These are phyloP conservation scores for Xerocomellus dryophilus DNA, from an alignment of 768 basidiomycete genomes.

Conservation along the genomic window DNA sequence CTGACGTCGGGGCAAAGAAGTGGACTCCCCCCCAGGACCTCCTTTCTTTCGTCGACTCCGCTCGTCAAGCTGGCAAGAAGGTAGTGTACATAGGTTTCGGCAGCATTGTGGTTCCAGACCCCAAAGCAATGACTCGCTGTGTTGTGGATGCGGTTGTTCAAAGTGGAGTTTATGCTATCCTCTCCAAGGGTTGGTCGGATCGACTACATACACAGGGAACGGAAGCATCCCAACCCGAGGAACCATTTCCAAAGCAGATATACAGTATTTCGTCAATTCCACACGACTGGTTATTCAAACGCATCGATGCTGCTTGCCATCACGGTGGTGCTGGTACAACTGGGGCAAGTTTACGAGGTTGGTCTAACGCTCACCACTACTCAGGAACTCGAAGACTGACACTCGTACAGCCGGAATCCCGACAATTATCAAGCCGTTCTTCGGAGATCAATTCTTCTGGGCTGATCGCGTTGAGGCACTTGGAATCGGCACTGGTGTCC, in stretches of 20 bases:
- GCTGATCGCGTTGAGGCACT: slow-evolving; percentile 96
- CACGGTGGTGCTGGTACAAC: slow-evolving; percentile 98
- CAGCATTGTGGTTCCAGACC: slow-evolving; percentile 95
- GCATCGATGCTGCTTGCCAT: slow-evolving; percentile 96
- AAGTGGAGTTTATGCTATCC: slow-evolving; percentile 86
- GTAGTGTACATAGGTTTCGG: slow-evolving; percentile 98
- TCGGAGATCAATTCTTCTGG: slow-evolving; percentile 98
- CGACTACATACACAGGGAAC: slow-evolving; percentile 66
- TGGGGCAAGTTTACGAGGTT: slow-evolving; percentile 89
- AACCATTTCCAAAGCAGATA: slow-evolving; percentile 73
- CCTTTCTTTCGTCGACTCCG: slow-evolving; percentile 76
- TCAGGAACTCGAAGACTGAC: slow-evolving; percentile 2
- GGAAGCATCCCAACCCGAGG: slow-evolving; percentile 60
- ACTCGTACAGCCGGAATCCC: slow-evolving; percentile 72
- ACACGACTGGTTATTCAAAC: slow-evolving; percentile 93
- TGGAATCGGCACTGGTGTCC: slow-evolving; percentile 83
- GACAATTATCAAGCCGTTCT: slow-evolving; percentile 96
- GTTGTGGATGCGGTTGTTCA: slow-evolving; percentile 85
- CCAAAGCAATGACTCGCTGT: slow-evolving; percentile 85
- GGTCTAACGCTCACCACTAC: slow-evolving; percentile 14
- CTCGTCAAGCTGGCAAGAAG: slow-evolving; percentile 75
- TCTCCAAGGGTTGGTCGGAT: slow-evolving; percentile 99
- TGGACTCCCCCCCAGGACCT: slow-evolving; percentile 86
- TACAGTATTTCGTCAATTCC: slow-evolving; percentile 84
- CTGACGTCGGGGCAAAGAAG: slow-evolving; percentile 83